Conservation (phyloP, 139 green algal species). For the Asterochloris erici region DNA sequence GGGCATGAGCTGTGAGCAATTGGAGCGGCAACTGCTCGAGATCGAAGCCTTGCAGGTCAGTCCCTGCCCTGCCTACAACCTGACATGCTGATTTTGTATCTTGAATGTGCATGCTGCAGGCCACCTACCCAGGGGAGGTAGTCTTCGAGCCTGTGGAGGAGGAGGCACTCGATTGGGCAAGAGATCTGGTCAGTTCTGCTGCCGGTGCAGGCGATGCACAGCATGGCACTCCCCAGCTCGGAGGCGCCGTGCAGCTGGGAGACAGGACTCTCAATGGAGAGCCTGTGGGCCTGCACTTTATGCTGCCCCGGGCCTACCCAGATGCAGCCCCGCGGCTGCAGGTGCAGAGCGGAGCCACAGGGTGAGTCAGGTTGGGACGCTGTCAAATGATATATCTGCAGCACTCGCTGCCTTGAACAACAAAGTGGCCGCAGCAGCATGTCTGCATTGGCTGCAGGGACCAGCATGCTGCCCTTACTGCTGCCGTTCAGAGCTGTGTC, state of each 20-base stretch:
- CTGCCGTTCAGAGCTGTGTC: background rate
- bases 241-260: background rate
- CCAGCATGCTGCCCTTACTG: slow-evolving; percentile 2
- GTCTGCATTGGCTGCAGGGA: background rate
- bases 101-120: no score
- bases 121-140: background rate
- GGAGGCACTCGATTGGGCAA: background rate
- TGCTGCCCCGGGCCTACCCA: slow-evolving; percentile 4
- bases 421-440: background rate
- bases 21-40: no score
- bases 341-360: background rate
- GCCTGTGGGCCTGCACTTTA: slow-evolving; percentile 10
- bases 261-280: background rate
- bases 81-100: no score
- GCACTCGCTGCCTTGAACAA: background rate
- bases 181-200: background rate
- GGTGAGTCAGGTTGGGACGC: background rate
- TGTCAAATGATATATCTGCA: background rate
- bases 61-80: no score
- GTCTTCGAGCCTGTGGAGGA: background rate
- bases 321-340: background rate
- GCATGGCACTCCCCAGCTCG: background rate
- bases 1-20: no score
- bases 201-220: background rate
- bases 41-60: no score